Conservation (phyloP, 1,284 basidiomycete genomes). For the Coniferiporia weirii region DNA sequence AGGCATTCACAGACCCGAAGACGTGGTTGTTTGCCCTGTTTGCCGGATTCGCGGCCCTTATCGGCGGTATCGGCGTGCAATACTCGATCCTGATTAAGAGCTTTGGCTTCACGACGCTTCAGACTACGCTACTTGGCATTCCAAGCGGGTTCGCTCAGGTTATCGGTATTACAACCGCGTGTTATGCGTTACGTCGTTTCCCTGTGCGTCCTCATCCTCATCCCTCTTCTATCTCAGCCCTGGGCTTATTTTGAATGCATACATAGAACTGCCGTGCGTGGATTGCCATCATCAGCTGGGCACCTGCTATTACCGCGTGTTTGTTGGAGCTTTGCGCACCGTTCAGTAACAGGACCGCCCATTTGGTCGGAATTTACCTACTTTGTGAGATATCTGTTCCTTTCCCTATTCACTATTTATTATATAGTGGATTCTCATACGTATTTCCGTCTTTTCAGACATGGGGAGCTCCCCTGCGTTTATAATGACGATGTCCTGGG, state of each 20-base stretch:
- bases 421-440: background rate
- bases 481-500: constrained; percentile 28
- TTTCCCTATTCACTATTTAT: background rate
- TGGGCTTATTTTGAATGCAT: background rate
- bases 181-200: constrained; percentile 21
- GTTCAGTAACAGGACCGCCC: constrained; percentile 8
- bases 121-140: constrained; percentile 30
- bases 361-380: constrained; percentile 14
- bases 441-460: background rate
- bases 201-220: constrained; percentile 19
- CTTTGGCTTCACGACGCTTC: constrained; percentile 29
- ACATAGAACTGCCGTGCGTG: constrained; percentile 23
- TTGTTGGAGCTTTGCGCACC: constrained; percentile 20
- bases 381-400: background rate
- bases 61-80: constrained; percentile 25
- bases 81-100: constrained; percentile 28
- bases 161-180: constrained; percentile 20
- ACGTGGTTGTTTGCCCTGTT: constrained; percentile 26
- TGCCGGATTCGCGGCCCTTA: constrained; percentile 20
- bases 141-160: constrained; percentile 26
- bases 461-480: constrained; percentile 25
- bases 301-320: constrained; percentile 24
- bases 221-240: constrained; percentile 6
- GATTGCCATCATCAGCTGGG: constrained; percentile 20
- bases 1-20: constrained; percentile 26